Percentiles rank a stretch among this genome's conserved stretches.
phyloP scores from a whole-genome alignment of 108 stramenopile genomes.

The Cyclotella sp. region DNA sequence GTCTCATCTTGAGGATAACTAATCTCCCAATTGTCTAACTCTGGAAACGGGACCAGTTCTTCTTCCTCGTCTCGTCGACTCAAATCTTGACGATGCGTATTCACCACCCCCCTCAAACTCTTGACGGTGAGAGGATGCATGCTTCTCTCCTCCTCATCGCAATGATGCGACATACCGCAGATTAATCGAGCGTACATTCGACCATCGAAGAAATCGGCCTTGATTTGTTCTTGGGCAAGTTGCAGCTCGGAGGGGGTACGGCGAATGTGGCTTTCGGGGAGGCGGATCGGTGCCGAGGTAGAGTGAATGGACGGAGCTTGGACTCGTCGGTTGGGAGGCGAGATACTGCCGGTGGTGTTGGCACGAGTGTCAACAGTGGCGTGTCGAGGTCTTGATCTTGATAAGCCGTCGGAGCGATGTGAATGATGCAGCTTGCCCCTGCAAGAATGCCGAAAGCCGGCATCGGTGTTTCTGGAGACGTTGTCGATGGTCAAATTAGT shows the following conservation, averaged over 20 bases:
- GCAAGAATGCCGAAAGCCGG: background rate
- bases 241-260: constrained; percentile 54
- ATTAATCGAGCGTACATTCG: constrained; percentile 53
- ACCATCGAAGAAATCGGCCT: constrained; percentile 47
- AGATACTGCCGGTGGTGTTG: constrained; percentile 1
- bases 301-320: background rate
- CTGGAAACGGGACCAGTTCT: background rate
- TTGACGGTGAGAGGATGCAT: constrained; percentile 19
- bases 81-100: constrained; percentile 9
- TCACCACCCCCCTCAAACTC: constrained; percentile 19
- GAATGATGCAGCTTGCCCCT: background rate
- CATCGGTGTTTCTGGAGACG: background rate
- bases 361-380: background rate
- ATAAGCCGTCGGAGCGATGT: background rate
- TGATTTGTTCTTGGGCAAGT: constrained; percentile 36
- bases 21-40: constrained; percentile 4
- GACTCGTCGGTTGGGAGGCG: background rate
- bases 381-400: constrained; percentile 21
- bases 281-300: constrained; percentile 26
- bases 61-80: background rate
- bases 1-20: constrained; percentile 1
- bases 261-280: constrained; percentile 46
- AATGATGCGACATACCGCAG: constrained; percentile 35
- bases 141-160: background rate
- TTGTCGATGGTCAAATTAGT: background rate